A percentile compares a stretch with the other conserved stretches of the same genome.
Evolutionary conservation across 208 protist species (phyloP).

Genomic region (Polymyxa betae): DNA sequence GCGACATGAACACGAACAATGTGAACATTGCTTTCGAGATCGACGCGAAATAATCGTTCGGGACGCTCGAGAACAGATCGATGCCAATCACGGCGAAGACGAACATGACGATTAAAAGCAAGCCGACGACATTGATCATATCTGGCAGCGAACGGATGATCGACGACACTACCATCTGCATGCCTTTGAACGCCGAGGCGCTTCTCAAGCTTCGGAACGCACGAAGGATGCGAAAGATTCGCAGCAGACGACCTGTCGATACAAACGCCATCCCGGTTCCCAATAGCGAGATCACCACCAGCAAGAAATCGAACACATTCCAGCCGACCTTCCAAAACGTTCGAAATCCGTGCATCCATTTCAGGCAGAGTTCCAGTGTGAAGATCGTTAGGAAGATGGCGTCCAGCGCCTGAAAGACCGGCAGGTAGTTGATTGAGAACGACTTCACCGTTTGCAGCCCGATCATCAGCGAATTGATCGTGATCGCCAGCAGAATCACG

Average conservation of each 20-base stretch:
- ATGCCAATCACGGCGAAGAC: not conserved
- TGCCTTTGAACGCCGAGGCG: not conserved
- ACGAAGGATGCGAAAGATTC: not conserved
- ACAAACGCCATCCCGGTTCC: not conserved
- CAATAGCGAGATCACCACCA: not conserved
- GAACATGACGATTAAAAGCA: not conserved
- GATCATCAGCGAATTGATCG: not conserved
- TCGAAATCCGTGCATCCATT: not conserved
- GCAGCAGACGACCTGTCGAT: not conserved
- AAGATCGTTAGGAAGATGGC: not conserved
- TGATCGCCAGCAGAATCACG: not conserved
- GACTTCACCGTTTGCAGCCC: not conserved
- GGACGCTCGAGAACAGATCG: not conserved
- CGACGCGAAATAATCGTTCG: not conserved
- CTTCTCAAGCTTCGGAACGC: not conserved
- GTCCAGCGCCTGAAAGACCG: not conserved
- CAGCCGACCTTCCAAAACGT: not conserved
- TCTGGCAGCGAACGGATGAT: not conserved
- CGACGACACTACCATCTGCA: not conserved
- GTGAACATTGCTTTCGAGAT: not conserved
- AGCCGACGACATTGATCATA: not conserved
- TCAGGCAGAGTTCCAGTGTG: not conserved
- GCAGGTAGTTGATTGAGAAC: not conserved
- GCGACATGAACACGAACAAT: not conserved
- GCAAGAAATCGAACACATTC: not conserved